Evolutionary conservation across 495 filamentous ascomycete species (phyloP).

Genomic region (Penicillium chermesinum): DNA sequence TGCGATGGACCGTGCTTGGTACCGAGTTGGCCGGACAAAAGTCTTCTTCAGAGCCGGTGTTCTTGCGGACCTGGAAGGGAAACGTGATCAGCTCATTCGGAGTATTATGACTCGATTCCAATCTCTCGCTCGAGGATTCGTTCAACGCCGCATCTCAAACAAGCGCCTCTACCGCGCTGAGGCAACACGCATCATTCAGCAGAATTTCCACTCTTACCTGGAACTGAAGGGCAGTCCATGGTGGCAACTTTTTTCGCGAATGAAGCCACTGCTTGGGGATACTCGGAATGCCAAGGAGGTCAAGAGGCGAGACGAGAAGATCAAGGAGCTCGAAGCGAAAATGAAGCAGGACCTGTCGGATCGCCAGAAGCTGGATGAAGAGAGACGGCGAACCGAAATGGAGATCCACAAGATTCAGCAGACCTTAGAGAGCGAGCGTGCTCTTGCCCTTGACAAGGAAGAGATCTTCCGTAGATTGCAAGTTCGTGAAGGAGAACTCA

Average conservation of each 20-base stretch:
- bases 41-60: constrained; percentile 98
- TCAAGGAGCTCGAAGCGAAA: constrained; percentile 75
- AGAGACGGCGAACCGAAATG: constrained; percentile 76
- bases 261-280: constrained; percentile 90
- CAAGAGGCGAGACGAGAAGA: constrained; percentile 90
- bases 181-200: constrained; percentile 89
- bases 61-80: constrained; percentile 92
- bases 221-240: constrained; percentile 87
- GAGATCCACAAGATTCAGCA: constrained; percentile 88
- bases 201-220: constrained; percentile 84
- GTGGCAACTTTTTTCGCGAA: constrained; percentile 93
- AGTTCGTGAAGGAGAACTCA: constrained; percentile 77
- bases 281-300: constrained; percentile 87
- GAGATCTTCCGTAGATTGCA: constrained; percentile 97
- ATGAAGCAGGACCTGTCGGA: constrained; percentile 72
- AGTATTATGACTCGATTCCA: constrained; percentile 95
- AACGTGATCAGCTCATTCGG: constrained; percentile 83
- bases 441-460: constrained; percentile 93
- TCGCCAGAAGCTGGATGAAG: constrained; percentile 81
- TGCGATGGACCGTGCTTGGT: constrained; percentile 74
- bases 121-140: constrained; percentile 82
- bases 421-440: constrained; percentile 89
- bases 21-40: constrained; percentile 92
- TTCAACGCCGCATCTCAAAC: constrained; percentile 77
- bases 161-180: constrained; percentile 93